These are phyloP conservation scores for Ceratocystis ficicola DNA, from an alignment of 2,329 filamentous ascomycete species.

Conservation along the genomic window DNA sequence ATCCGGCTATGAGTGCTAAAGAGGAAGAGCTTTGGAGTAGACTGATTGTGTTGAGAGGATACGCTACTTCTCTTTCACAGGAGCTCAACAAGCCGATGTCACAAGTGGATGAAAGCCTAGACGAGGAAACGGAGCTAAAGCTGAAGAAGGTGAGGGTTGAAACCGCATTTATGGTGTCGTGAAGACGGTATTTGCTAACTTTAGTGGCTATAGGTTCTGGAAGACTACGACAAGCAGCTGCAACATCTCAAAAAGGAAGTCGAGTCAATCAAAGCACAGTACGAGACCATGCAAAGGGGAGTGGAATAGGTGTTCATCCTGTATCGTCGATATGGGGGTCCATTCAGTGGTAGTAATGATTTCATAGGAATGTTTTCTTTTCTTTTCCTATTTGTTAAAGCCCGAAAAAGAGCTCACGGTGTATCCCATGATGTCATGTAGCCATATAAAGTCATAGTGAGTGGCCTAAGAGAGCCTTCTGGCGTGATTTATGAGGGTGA, in stretches of 20 bases:
- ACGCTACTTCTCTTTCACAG: slow-evolving; percentile 58
- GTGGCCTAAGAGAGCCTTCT: neutral
- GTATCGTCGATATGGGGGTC: neutral
- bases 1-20: slow-evolving; percentile 61
- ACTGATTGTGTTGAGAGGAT: slow-evolving; percentile 60
- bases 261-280: slow-evolving; percentile 49
- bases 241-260: slow-evolving; percentile 62
- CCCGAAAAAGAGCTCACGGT: neutral
- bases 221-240: slow-evolving; percentile 72
- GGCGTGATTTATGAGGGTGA: neutral
- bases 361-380: neutral
- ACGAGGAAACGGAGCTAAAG: slow-evolving; percentile 57
- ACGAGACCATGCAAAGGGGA: slow-evolving; percentile 42
- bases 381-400: too few relatives aligned
- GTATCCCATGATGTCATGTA: slow-evolving; percentile 5
- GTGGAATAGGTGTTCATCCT: neutral
- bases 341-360: neutral
- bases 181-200: slow-evolving; percentile 2
- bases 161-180: neutral
- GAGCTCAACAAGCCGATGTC: slow-evolving; percentile 59
- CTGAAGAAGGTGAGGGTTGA: slow-evolving; percentile 56
- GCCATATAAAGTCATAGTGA: neutral
- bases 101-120: slow-evolving; percentile 45
- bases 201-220: slow-evolving; percentile 47
- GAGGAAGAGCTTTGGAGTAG: slow-evolving; percentile 80